Base-by-base conservation (phyloP, 2,329 filamentous ascomycete genomes). In the Atkinsonella hypoxylon region DNA sequence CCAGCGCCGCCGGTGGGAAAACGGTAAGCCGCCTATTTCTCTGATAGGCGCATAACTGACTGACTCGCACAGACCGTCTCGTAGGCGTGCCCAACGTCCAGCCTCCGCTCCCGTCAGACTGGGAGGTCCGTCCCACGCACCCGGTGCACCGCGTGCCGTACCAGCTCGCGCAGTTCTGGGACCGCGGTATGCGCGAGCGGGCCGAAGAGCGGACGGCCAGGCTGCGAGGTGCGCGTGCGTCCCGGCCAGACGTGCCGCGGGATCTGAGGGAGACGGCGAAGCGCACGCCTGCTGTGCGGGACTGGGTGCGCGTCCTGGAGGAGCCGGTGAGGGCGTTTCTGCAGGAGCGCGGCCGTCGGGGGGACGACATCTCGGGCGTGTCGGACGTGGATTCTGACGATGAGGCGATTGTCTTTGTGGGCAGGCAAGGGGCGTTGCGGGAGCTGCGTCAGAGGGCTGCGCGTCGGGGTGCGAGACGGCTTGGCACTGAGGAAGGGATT, bases 371-470 rank as follows among this genome's bases (percentile, higher is more conserved):
- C 7, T 41, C 45, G 20, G 38, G 39, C 4, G 32, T 43, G 26
- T 54, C 52, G 15, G 69, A 72, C 45, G 67, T 71, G 50, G 76
- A 79, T 56, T 67, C 65, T 1, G 65, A 68, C 31, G 89, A 94
- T 54, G 89, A 95, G 55, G 89, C 95, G 69, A 89, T 96, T 57
- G 89, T 96, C 11, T 96, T 96, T 64, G 82, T 94, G 5, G 90
- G 87, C 1, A 72, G 60, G 64, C 82, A 70, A 76, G 83, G 82
- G 64, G 79, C 67, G 66, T 87, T 72, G 69, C 71, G 66, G 13
- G 64, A 62, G 50, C 45, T 63, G 54, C 57, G 54, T 20, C 58
- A 64, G 56, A 72, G 53, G 69, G 70, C 57, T 20, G 56, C 55
- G 11, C 55, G 74, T 62, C 77, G 76, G 62, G 70, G 68, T 59